Base-by-base conservation (phyloP, 2,329 filamentous ascomycete species). In the Hyphodiscus sp. region DNA sequence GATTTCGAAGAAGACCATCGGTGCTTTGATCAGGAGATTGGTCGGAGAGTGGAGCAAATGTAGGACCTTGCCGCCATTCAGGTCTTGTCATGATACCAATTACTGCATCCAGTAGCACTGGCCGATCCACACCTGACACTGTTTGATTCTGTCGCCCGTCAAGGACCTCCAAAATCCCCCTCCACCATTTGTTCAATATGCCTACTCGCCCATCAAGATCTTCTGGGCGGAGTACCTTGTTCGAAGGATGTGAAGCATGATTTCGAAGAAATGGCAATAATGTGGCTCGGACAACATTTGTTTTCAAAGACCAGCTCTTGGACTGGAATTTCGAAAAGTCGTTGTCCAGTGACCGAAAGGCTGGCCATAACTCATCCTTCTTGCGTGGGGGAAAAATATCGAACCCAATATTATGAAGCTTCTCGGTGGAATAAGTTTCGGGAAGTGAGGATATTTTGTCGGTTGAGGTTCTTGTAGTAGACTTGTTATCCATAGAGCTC, bases 151-250 rank as follows among this genome's bases (percentile, higher is more conserved):
- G 81, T 57, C 78, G 78, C 43, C 85, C 84, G 63, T 85, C 80
- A 20, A 89, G 75, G 68, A 87, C 80, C 58, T 87, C 85, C 42
- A 89, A 68, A 46, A 89, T 70, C 1, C 80, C 83, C 41, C 77
- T 83, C 86, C 86, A 89, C 86, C 86, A 89, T 64, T 86, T 86
- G 66, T 88, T 87, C 52, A 89, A 72, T 49, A 87, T 85, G 51
- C 80, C 83, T 2, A 82, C 74, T 47, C 86, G 76, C 30, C 84
- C 75, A 63, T 89, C 85, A 41, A 89, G 71, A 65, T 89, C 85
- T 70, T 89, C 85, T 0, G 84, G 77, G 29, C 83, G 73, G 20
- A 89, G 70, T 33, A 69, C 74, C 58, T 75, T 76, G 58, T 77
- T 81, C 7, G 83, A 86, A 4, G 78, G 70, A 61, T 85, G 81